Evolutionary conservation across 306 rosid species (phyloP).

Genomic region (Dryas octopetala): DNA sequence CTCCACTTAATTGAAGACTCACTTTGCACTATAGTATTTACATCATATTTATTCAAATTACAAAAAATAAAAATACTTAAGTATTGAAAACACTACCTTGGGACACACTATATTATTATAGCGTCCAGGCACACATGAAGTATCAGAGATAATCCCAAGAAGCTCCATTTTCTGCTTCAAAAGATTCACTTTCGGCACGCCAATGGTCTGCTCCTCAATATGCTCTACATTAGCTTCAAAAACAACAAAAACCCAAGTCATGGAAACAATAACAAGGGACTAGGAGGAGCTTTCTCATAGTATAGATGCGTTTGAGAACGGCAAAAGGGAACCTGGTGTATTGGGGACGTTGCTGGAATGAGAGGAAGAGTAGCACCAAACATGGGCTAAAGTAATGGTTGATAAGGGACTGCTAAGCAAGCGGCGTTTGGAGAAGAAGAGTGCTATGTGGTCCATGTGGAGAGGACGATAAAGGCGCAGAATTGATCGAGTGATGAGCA

Average conservation of each 20-base stretch:
- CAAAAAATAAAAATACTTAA: background rate
- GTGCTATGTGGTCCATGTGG: background rate
- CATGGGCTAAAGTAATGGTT: conserved; percentile 1
- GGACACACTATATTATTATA: conserved; percentile 71
- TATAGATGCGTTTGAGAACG: too few relatives aligned
- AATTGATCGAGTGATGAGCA: background rate
- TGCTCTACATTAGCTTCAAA: conserved; percentile 38
- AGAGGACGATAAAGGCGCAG: conserved; percentile 35
- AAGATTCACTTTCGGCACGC: conserved; percentile 34
- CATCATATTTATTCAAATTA: background rate
- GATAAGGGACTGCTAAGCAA: conserved; percentile 23
- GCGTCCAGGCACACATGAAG: conserved; percentile 59
- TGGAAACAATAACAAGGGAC: background rate
- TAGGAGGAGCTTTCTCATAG: background rate
- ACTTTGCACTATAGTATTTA: background rate
- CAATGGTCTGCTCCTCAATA: conserved; percentile 32
- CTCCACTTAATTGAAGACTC: background rate
- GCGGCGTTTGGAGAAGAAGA: conserved; percentile 34
- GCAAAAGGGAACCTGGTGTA: conserved; percentile 22
- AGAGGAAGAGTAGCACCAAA: conserved; percentile 33
- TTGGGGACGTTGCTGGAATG: conserved; percentile 22
- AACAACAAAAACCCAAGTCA: conserved; percentile 17
- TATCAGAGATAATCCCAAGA: conserved; percentile 54
- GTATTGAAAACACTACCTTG: conserved; percentile 43
- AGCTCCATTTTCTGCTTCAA: conserved; percentile 67